Evolutionary conservation across 352 stramenopile genomes (phyloP).

Genomic region (Globisporangium barbulae): DNA sequence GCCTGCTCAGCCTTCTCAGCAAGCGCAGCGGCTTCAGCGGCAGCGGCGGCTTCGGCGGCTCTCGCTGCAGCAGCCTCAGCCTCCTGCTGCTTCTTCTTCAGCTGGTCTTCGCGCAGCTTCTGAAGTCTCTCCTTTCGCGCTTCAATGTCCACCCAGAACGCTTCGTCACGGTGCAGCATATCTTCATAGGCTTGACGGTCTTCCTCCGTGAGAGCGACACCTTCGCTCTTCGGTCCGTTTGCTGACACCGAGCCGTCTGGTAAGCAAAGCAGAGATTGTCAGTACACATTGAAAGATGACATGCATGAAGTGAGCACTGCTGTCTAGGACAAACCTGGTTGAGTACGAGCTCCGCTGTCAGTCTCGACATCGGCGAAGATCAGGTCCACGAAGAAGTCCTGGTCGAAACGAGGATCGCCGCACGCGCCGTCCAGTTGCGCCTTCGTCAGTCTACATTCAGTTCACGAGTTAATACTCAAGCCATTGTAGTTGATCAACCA

Average conservation of each 20-base stretch:
- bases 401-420: conserved; percentile 90
- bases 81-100: conserved; percentile 63
- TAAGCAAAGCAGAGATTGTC: neutral
- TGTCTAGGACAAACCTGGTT: conserved; percentile 13
- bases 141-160: conserved; percentile 86
- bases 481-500: neutral
- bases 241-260: conserved; percentile 17
- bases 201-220: conserved; percentile 71
- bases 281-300: neutral
- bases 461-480: neutral
- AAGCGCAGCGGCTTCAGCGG: conserved; percentile 32
- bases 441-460: conserved; percentile 88
- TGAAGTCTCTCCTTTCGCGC: conserved; percentile 69
- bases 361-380: conserved; percentile 94
- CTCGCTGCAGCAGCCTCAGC: conserved; percentile 40
- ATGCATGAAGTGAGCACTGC: neutral
- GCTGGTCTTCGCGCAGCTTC: conserved; percentile 66
- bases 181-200: conserved; percentile 85
- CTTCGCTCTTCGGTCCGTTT: conserved; percentile 51
- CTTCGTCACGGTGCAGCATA: conserved; percentile 84
- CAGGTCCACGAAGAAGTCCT: conserved; percentile 96
- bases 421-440: conserved; percentile 95
- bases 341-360: conserved; percentile 34
- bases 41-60: conserved; percentile 30
- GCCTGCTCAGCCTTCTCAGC: conserved; percentile 34